Evolutionary conservation across 352 stramenopile species (phyloP).

Genomic region (Phytophthora pini): DNA sequence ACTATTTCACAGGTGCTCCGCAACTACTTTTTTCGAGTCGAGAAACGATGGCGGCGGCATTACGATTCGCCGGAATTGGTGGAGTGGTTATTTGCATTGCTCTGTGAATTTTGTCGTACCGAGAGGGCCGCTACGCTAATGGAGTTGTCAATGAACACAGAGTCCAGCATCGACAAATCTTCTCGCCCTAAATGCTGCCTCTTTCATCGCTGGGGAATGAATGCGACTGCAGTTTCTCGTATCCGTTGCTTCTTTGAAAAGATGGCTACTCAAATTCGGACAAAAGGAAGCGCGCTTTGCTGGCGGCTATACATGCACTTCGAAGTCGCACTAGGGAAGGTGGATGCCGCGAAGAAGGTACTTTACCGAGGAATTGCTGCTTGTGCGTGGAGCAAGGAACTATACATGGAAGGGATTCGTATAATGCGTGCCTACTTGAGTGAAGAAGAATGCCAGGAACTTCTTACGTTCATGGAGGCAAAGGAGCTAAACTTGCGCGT

Average conservation of each 20-base stretch:
- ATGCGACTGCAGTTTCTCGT: slow-evolving; percentile 55
- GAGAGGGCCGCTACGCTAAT: slow-evolving; percentile 45
- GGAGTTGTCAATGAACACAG: slow-evolving; percentile 5
- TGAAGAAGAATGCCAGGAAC: slow-evolving; percentile 62
- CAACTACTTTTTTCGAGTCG: slow-evolving; percentile 57
- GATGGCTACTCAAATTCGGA: slow-evolving; percentile 63
- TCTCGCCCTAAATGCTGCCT: slow-evolving; percentile 55
- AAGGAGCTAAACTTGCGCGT: slow-evolving; percentile 79
- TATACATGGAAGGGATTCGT: slow-evolving; percentile 74
- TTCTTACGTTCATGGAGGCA: slow-evolving; percentile 68
- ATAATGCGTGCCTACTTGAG: slow-evolving; percentile 73
- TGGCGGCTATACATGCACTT: slow-evolving; percentile 86
- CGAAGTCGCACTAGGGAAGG: slow-evolving; percentile 71
- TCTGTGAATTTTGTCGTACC: slow-evolving; percentile 67
- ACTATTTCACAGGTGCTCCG: slow-evolving; percentile 78
- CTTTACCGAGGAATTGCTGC: slow-evolving; percentile 76
- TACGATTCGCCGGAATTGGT: slow-evolving; percentile 67
- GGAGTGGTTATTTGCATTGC: slow-evolving; percentile 80
- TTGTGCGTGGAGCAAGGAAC: slow-evolving; percentile 80
- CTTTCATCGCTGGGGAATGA: slow-evolving; percentile 70
- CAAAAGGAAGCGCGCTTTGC: slow-evolving; percentile 56
- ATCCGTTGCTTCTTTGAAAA: slow-evolving; percentile 71
- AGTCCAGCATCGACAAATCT: slow-evolving; percentile 1
- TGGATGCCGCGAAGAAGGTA: slow-evolving; percentile 72
- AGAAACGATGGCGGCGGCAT: slow-evolving; percentile 54